Evolutionary conservation across 208 protist species (phyloP).

Genomic region (Leishmania aethiopica): DNA sequence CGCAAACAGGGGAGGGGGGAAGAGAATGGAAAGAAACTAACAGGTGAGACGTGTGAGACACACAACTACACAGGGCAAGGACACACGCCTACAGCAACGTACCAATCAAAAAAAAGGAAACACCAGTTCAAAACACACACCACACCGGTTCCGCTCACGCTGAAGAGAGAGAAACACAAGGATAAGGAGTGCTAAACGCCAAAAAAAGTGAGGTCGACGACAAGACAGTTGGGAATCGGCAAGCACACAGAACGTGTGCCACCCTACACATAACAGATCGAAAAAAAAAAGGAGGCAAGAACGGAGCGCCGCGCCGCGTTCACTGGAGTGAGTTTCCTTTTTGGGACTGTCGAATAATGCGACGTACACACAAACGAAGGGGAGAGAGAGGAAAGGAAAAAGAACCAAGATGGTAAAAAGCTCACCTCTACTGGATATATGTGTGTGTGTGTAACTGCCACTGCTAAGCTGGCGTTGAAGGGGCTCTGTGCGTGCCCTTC

Average conservation of each 20-base stretch:
- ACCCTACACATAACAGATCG: not conserved
- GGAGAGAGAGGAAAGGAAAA: no score
- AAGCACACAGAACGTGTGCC: not conserved
- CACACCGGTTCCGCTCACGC: no score
- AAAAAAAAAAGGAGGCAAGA: not conserved
- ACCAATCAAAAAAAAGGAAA: not conserved
- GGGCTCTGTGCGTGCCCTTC: not conserved
- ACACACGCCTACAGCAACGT: not conserved
- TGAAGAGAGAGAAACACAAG: no score
- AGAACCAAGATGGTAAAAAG: no score
- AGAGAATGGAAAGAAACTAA: no score
- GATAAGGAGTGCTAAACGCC: not conserved
- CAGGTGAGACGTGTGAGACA: no score
- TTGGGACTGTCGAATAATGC: no score
- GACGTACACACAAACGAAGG: no score
- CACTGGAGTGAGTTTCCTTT: no score
- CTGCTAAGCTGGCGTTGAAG: not conserved
- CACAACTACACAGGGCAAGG: not conserved
- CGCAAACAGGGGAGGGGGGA: no score
- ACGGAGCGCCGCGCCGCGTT: not conserved
- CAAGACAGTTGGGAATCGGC: not conserved
- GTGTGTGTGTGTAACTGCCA: no score
- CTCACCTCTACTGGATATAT: no score
- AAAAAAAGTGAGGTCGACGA: not conserved
- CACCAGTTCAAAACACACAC: not conserved